phyloP scores from a whole-genome alignment of 306 rosid species.

The Lablab purpureus region DNA sequence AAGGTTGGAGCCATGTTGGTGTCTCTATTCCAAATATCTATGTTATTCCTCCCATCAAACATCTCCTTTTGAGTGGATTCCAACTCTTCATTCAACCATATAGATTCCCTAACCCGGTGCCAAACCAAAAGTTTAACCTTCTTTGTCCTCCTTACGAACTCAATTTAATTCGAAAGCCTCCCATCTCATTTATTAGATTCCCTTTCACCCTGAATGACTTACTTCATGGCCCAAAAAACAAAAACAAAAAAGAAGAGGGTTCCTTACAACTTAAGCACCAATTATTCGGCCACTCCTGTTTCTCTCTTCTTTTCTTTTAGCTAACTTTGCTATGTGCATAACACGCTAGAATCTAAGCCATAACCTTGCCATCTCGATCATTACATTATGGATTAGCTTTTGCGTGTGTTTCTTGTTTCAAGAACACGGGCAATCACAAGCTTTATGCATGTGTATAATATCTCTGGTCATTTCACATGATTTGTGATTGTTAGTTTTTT shows the following conservation, averaged over 20 bases:
- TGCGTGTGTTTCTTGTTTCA: constrained; percentile 51
- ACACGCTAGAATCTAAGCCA: constrained; percentile 44
- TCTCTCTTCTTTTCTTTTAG: constrained; percentile 36
- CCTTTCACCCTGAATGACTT: constrained; percentile 49
- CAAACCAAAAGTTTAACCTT: constrained; percentile 55
- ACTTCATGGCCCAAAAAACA: background rate
- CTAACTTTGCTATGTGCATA: constrained; percentile 38
- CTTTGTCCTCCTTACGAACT: constrained; percentile 3
- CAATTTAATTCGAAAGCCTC: constrained; percentile 19
- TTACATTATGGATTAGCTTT: constrained; percentile 41
- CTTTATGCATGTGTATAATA: constrained; percentile 49
- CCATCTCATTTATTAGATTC: constrained; percentile 39
- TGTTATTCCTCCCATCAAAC: constrained; percentile 64
- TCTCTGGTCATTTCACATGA: constrained; percentile 56
- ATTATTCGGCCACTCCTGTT: constrained; percentile 51
- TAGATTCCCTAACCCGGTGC: constrained; percentile 58
- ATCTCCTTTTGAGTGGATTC: constrained; percentile 86
- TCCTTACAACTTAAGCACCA: constrained; percentile 62
- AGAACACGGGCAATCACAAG: constrained; percentile 54
- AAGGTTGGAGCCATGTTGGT: constrained; percentile 66
- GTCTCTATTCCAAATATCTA: constrained; percentile 64
- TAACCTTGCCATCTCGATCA: constrained; percentile 31
- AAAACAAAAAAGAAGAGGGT: constrained; percentile 32
- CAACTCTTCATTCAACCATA: constrained; percentile 96
- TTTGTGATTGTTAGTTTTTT: constrained; percentile 39